Evolutionary conservation across 1,284 basidiomycete species (phyloP), one percentile per base, ranked within the genome.

Genomic region (Malassezia furfur): DNA sequence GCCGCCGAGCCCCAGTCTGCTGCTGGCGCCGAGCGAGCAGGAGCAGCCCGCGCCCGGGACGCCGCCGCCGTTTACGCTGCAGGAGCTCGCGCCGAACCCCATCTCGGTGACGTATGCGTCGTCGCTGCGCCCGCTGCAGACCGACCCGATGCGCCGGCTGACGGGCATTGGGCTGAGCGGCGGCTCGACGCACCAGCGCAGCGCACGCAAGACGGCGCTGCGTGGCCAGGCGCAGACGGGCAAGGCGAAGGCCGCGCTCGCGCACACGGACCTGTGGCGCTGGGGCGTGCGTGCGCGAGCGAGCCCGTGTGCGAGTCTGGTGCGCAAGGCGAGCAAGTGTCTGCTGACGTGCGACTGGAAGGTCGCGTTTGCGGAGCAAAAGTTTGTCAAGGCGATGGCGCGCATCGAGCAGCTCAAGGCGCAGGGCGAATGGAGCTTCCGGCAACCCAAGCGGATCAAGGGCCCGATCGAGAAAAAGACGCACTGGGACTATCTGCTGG

Each of bases 401-500:
- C 81, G 85, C 7, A 85, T 98, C 50, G 91, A 98, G 60, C 76
- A 79, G 46, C 80, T 96, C 61, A 94, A 96, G 76, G 80, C 83
- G 15, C 80, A 81, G 12, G 85, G 85, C 1, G 79, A 83, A 30
- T 99, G 94, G 94, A 87, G 87, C 67, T 88, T 94, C 70, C 80
- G 91, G 45, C 94, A 99, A 69, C 88, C 90, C 1, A 96, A 94
- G 78, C 94, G 93, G 76, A 87, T 91, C 66, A 81, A 87, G 51
- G 85, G 84, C 8, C 88, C 89, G 8, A 82, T 84, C 1, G 76
- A 88, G 34, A 79, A 80, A 5, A 96, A 96, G 76, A 83, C 86
- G 0, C 91, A 96, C 67, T 93, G 90, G 88, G 94, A 98, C 75
- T 88, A 91, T 75, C 78, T 98, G 30, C 78, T 98, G 72, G 94